A percentile compares a stretch with the other conserved stretches of the same genome.
These are phyloP conservation scores for Endoconidiophora laricicola DNA, from an alignment of 2,329 filamentous ascomycete species.

Conservation along the genomic window DNA sequence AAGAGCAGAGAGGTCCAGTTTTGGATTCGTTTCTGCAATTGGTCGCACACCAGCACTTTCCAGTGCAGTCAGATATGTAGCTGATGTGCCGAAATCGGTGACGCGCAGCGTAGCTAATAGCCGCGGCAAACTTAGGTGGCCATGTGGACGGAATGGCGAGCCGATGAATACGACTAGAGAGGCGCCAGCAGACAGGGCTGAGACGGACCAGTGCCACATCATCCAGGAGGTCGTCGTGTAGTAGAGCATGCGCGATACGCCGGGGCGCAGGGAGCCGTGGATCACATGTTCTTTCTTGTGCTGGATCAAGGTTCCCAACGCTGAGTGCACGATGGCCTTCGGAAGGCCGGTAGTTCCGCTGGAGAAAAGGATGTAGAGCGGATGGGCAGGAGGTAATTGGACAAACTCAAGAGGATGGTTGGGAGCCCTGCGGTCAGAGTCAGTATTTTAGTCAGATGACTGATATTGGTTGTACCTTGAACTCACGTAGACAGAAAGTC, in stretches of 20 bases:
- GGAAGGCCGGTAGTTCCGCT: slow-evolving; percentile 76
- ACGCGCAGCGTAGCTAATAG: slow-evolving; percentile 68
- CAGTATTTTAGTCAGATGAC: background rate
- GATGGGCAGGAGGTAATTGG: slow-evolving; percentile 69
- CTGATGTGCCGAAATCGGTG: slow-evolving; percentile 88
- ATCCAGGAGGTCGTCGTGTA: slow-evolving; percentile 96
- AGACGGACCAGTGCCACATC: slow-evolving; percentile 99
- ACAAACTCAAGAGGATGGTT: slow-evolving; percentile 44
- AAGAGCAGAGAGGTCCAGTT: slow-evolving; percentile 44
- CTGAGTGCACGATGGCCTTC: slow-evolving; percentile 89
- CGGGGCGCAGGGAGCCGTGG: slow-evolving; percentile 61
- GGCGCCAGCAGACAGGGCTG: slow-evolving; percentile 64
- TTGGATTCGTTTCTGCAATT: slow-evolving; percentile 24
- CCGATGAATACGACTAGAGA: slow-evolving; percentile 84
- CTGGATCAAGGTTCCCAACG: slow-evolving; percentile 77
- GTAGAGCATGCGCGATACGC: slow-evolving; percentile 61
- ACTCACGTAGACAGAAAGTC: slow-evolving; percentile 19
- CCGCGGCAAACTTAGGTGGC: slow-evolving; percentile 64
- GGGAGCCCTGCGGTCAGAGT: slow-evolving; percentile 18
- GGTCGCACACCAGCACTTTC: slow-evolving; percentile 54
- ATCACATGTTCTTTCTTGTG: slow-evolving; percentile 94
- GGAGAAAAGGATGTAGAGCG: slow-evolving; percentile 85
- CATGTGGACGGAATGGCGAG: slow-evolving; percentile 68
- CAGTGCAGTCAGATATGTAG: slow-evolving; percentile 80
- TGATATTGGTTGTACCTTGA: slow-evolving; percentile 2